Conservation (phyloP, 345 rosid genomes). For the Hirschfeldia incana region DNA sequence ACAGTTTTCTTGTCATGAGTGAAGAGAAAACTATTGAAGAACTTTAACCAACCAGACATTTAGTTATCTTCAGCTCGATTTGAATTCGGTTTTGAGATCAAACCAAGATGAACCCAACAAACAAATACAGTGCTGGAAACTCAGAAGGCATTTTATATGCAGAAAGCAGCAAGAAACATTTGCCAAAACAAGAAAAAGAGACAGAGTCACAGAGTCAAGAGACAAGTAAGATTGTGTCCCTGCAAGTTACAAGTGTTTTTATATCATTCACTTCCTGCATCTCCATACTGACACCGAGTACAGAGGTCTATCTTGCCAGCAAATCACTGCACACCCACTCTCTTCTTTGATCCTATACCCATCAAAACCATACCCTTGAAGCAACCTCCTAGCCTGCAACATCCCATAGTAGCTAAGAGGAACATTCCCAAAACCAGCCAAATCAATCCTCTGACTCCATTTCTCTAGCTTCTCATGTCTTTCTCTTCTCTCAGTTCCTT, state of each 20-base stretch:
- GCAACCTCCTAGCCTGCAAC: conserved; percentile 70
- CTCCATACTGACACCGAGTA: conserved; percentile 87
- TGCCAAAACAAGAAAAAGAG: conserved; percentile 23
- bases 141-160: conserved; percentile 21
- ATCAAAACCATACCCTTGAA: conserved; percentile 72
- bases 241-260: conserved; percentile 1
- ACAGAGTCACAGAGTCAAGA: conserved; percentile 24
- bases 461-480: conserved; percentile 88
- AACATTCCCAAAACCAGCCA: conserved; percentile 69
- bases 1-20: neutral
- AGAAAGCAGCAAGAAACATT: conserved; percentile 17
- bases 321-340: conserved; percentile 65
- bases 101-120: neutral
- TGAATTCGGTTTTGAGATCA: neutral
- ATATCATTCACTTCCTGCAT: conserved; percentile 58
- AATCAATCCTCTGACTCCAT: conserved; percentile 80
- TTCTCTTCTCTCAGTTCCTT: conserved; percentile 79
- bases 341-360: conserved; percentile 78
- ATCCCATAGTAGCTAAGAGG: conserved; percentile 68
- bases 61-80: neutral
- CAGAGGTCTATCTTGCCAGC: conserved; percentile 90
- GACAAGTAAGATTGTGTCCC: conserved; percentile 33
- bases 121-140: neutral
- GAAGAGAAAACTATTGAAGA: neutral
- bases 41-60: neutral